phyloP scores from a whole-genome alignment of 139 green algal species.

The Chlamydomonas eustigma region DNA sequence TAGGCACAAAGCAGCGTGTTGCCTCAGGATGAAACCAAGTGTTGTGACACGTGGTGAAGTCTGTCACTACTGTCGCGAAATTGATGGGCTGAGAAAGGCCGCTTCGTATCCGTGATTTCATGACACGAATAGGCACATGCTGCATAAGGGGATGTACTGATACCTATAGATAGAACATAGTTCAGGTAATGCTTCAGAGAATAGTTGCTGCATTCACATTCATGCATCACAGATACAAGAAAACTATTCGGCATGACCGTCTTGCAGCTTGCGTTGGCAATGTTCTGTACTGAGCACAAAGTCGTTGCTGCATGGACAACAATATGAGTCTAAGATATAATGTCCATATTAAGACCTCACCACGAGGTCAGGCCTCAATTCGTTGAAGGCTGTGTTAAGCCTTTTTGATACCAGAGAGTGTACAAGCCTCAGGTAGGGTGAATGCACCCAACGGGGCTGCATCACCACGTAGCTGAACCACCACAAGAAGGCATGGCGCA shows the following conservation, averaged over 20 bases:
- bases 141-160: slow-evolving; percentile 98
- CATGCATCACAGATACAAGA: too few species aligned
- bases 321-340: too few species aligned
- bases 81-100: slow-evolving; percentile 45
- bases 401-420: slow-evolving; percentile 29
- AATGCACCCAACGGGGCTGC: slow-evolving; percentile 73
- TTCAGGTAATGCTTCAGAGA: too few species aligned
- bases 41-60: slow-evolving; percentile 97
- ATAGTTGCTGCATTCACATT: too few species aligned
- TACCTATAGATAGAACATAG: too few species aligned
- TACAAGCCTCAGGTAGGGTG: slow-evolving; percentile 53
- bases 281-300: too few species aligned
- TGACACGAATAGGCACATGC: slow-evolving; percentile 72
- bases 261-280: too few species aligned
- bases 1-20: slow-evolving; percentile 79
- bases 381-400: slow-evolving; percentile 51
- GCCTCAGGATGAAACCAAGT: slow-evolving; percentile 80
- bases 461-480: slow-evolving; percentile 6
- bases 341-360: slow-evolving; percentile 19
- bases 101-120: slow-evolving; percentile 38
- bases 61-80: slow-evolving; percentile 95
- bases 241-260: too few species aligned
- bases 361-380: slow-evolving; percentile 59
- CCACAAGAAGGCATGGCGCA: slow-evolving; percentile 79
- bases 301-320: too few species aligned